Evolutionary conservation across 228 moss, liverwort and hornwort species (phyloP), one percentile per base, ranked within the genome.

Genomic region (Sphagnum fallax): DNA sequence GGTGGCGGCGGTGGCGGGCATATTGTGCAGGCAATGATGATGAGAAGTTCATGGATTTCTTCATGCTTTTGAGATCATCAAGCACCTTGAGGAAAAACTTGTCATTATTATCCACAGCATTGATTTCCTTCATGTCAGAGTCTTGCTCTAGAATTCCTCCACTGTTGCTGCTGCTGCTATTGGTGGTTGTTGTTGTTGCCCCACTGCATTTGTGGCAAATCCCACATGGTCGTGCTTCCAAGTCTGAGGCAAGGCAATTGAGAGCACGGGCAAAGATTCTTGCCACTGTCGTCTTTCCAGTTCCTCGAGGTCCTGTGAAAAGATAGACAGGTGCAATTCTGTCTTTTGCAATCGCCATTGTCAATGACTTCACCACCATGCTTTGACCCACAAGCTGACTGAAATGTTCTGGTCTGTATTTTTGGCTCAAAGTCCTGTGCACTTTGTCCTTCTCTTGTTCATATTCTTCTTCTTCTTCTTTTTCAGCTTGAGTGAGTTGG

Each of bases 231-330:
- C 90, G 84, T 53, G 63, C 18, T 4, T 78, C 74, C 12, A 71
- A 63, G n/a, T 75, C 76, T 51, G 75, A 69, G 11, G 83, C 80
- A 66, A 87, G 78, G 60, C 94, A 95, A 49, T 90, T 95, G 59
- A 95, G 58, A 5, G 86, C 91, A 18, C 79, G 78, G 0, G 94
- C 94, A 59, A 95, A 91, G 50, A 95, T 90, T 18, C 94, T 71
- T 49, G 90, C 91, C 5, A 91, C 80, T 0, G 91, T 83, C 0
- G 91, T 90, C 53, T 95, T 95, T 4, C 94, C 94, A 0, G 94
- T 95, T 12, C 94, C 94, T 48, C 91, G 84, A 60, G 94, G 91
- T 6, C 94, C 94, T 64, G 84, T 90, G 72, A 95, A 91, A 32
- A 95, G 74, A 66, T 91, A 95, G 6, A 91, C 83, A 0, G 94